Evolutionary conservation across 129 eudicot genomes (phyloP).

Genomic region (Flaveria trinervia): DNA sequence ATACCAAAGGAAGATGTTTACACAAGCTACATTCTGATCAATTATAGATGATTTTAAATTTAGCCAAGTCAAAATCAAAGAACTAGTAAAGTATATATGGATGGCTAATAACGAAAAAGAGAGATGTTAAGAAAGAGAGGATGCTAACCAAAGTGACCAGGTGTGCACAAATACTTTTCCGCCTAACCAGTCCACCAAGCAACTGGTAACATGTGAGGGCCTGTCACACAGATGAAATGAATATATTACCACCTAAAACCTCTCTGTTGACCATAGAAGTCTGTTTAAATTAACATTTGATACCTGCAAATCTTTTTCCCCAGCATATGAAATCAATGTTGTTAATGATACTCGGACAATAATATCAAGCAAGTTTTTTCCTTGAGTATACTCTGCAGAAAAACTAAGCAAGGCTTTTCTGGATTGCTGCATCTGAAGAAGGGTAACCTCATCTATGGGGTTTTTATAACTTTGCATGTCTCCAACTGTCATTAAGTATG

Average conservation of each 20-base stretch:
- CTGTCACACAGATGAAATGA: constrained; percentile 42
- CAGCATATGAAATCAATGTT: constrained; percentile 73
- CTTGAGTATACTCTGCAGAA: constrained; percentile 77
- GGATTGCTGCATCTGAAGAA: constrained; percentile 40
- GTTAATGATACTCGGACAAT: constrained; percentile 65
- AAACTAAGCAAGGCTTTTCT: constrained; percentile 50
- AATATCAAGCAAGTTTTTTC: constrained; percentile 69
- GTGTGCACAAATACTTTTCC: constrained; percentile 66
- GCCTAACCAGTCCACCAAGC: constrained; percentile 82
- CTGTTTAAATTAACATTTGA: constrained; percentile 7
- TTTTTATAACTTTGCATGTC: constrained; percentile 43
- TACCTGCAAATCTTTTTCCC: constrained; percentile 97
- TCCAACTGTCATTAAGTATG: constrained; percentile 69
- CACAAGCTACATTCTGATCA: background rate
- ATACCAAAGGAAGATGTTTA: background rate
- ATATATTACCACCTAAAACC: constrained; percentile 3
- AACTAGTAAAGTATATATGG: constrained; percentile 5
- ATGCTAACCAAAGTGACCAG: constrained; percentile 78
- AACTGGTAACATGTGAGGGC: constrained; percentile 83
- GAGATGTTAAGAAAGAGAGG: constrained; percentile 11
- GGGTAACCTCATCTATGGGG: constrained; percentile 30
- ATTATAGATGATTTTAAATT: background rate
- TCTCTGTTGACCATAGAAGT: background rate
- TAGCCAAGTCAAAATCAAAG: background rate
- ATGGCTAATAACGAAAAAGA: background rate